A percentile compares a stretch with the other conserved stretches of the same genome.
Evolutionary conservation across 208 protist genomes (phyloP).

Genomic region (Tetramitus jugosus): DNA sequence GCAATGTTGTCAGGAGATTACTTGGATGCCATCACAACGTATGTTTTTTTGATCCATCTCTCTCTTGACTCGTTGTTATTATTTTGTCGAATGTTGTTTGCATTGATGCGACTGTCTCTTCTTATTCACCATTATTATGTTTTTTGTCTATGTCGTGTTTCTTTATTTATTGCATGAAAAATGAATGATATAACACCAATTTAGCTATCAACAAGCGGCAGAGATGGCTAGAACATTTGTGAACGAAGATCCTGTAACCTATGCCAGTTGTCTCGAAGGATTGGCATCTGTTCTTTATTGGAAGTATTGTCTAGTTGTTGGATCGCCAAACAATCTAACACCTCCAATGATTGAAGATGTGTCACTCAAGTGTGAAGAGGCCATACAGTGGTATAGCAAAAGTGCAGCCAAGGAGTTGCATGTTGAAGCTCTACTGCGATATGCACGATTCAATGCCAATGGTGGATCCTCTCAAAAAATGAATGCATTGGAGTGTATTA

Average conservation of each 20-base stretch:
- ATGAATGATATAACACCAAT: too few species aligned
- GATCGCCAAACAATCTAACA: not conserved
- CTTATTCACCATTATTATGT: too few species aligned
- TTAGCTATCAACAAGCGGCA: too few species aligned
- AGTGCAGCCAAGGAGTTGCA: not conserved
- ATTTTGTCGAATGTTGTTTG: too few species aligned
- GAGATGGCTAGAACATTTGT: too few species aligned
- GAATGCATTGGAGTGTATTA: not conserved
- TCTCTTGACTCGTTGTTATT: too few species aligned
- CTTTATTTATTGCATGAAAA: too few species aligned
- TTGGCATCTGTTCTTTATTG: not conserved
- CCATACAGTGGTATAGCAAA: not conserved
- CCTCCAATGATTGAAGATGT: not conserved
- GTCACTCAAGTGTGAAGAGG: not conserved
- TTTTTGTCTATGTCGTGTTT: too few species aligned
- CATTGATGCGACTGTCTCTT: too few species aligned
- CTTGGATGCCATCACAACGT: not conserved
- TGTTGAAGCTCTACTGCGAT: not conserved
- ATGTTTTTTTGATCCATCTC: too few species aligned
- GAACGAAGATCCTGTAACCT: not conserved
- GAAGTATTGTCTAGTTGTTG: too few species aligned
- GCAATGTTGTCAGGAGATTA: not conserved
- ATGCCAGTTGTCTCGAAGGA: not conserved
- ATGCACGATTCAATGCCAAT: not conserved
- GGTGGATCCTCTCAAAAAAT: not conserved